Percentiles rank a stretch among this genome's conserved stretches.
Conservation (phyloP, 305 asterid species). For the Fraxinus ornus region DNA sequence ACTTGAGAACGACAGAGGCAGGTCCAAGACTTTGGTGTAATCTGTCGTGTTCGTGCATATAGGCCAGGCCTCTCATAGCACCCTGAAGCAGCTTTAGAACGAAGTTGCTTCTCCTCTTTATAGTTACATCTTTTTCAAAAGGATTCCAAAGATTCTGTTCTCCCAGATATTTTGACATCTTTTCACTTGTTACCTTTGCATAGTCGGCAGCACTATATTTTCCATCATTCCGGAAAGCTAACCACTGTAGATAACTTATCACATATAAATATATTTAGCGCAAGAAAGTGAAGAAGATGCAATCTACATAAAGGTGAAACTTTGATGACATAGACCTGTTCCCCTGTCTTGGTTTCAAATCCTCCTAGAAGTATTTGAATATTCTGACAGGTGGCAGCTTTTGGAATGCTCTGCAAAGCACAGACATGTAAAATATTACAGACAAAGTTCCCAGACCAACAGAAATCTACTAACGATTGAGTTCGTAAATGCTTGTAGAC, state of each 20-base stretch:
- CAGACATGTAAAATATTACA: slow-evolving; percentile 22
- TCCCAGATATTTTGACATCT: slow-evolving; percentile 56
- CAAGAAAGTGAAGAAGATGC: neutral
- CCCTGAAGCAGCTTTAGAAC: slow-evolving; percentile 75
- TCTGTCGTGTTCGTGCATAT: slow-evolving; percentile 74
- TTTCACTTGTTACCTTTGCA: slow-evolving; percentile 69
- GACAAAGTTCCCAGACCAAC: neutral
- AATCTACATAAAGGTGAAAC: slow-evolving; percentile 13
- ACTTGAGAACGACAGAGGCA: slow-evolving; percentile 86
- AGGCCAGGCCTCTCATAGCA: slow-evolving; percentile 61
- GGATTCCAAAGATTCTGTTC: slow-evolving; percentile 74
- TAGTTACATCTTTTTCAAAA: slow-evolving; percentile 61
- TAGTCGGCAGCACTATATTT: slow-evolving; percentile 85
- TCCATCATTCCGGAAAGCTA: slow-evolving; percentile 88
- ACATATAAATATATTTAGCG: neutral
- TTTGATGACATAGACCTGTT: slow-evolving; percentile 55
- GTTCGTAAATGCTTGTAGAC: slow-evolving; percentile 2
- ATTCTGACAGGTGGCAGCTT: slow-evolving; percentile 44
- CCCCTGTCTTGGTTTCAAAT: slow-evolving; percentile 92
- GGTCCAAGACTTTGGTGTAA: slow-evolving; percentile 98
- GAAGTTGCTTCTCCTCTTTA: slow-evolving; percentile 63
- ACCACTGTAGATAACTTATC: slow-evolving; percentile 60
- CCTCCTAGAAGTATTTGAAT: slow-evolving; percentile 88
- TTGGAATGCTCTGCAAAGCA: slow-evolving; percentile 57
- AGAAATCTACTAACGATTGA: neutral